Percentiles rank a stretch among this genome's conserved stretches.
Evolutionary conservation across 2,329 filamentous ascomycete species (phyloP).

Genomic region (Amphichorda felina): DNA sequence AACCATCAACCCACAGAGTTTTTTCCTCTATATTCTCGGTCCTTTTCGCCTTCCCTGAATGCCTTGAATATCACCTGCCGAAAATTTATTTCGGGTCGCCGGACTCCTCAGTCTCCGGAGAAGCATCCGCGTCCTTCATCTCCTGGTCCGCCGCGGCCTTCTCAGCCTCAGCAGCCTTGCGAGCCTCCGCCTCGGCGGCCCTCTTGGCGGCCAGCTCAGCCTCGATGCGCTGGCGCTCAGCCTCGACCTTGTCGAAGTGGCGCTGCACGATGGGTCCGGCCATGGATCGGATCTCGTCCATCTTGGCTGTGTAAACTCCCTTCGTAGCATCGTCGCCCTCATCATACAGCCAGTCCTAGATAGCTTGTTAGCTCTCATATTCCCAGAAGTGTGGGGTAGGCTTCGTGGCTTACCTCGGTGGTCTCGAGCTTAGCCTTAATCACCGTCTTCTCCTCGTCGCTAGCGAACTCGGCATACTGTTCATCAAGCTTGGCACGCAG

Average conservation of each 20-base stretch:
- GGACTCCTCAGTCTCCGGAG: conserved; percentile 34
- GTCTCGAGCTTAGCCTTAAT: conserved; percentile 73
- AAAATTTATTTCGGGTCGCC: conserved; percentile 21
- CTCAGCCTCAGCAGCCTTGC: conserved; percentile 39
- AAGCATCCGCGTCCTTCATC: conserved; percentile 49
- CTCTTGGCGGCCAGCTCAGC: conserved; percentile 71
- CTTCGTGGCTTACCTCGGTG: conserved; percentile 58
- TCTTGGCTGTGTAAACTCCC: conserved; percentile 86
- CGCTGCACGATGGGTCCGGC: conserved; percentile 87
- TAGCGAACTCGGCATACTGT: conserved; percentile 78
- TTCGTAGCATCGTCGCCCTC: conserved; percentile 93
- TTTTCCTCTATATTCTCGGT: no score
- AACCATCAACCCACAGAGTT: no score
- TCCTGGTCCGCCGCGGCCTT: conserved; percentile 44
- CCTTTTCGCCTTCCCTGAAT: no score
- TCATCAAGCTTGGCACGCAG: conserved; percentile 92
- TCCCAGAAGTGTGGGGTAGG: not conserved
- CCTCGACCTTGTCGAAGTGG: conserved; percentile 88
- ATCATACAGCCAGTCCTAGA: conserved; percentile 93
- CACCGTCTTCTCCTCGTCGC: conserved; percentile 83
- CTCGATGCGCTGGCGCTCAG: conserved; percentile 69
- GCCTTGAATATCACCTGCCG: no score
- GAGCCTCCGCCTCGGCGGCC: conserved; percentile 41
- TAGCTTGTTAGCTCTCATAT: not conserved
- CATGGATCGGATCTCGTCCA: conserved; percentile 86